A percentile compares a stretch with the other conserved stretches of the same genome.
Conservation (phyloP, 2,329 filamentous ascomycete genomes). For the Arthrinium phaeospermum region DNA sequence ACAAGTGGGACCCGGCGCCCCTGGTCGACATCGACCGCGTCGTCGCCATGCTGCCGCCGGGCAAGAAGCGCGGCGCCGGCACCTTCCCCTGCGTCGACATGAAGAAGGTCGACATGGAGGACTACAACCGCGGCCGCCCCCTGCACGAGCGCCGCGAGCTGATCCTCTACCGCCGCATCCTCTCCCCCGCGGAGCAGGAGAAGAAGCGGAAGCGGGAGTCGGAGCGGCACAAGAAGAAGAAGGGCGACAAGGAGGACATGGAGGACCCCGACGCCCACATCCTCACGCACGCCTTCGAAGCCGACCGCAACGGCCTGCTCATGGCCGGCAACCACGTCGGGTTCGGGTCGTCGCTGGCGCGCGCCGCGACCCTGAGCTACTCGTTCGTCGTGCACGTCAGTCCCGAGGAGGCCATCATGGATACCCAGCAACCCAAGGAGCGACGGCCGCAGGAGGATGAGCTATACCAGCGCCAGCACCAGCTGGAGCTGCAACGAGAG, state of each 20-base stretch:
- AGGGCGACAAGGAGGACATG: background rate
- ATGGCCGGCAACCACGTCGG: conserved; percentile 57
- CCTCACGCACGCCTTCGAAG: conserved; percentile 55
- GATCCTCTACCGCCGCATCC: conserved; percentile 54
- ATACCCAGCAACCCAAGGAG: background rate
- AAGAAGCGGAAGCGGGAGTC: background rate
- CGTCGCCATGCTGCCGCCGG: conserved; percentile 40
- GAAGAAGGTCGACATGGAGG: conserved; percentile 59
- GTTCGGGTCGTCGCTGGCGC: conserved; percentile 48
- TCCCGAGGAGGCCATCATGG: conserved; percentile 53
- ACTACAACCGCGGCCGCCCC: conserved; percentile 48
- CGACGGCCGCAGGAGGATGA: background rate
- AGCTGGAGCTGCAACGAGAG: background rate
- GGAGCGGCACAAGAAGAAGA: conserved; percentile 27
- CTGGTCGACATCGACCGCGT: conserved; percentile 52
- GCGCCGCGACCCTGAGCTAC: conserved; percentile 55
- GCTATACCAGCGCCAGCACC: background rate
- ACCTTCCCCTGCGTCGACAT: conserved; percentile 58
- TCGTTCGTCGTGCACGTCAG: conserved; percentile 60
- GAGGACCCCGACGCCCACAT: conserved; percentile 51
- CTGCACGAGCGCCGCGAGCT: conserved; percentile 55
- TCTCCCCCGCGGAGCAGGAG: conserved; percentile 42
- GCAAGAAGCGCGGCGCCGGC: conserved; percentile 42
- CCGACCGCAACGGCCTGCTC: conserved; percentile 60
- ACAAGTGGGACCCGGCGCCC: conserved; percentile 52